Percentiles rank a stretch among this genome's conserved stretches.
phyloP scores from a whole-genome alignment of 2,329 filamentous ascomycete genomes.

The Penicillium sp. region DNA sequence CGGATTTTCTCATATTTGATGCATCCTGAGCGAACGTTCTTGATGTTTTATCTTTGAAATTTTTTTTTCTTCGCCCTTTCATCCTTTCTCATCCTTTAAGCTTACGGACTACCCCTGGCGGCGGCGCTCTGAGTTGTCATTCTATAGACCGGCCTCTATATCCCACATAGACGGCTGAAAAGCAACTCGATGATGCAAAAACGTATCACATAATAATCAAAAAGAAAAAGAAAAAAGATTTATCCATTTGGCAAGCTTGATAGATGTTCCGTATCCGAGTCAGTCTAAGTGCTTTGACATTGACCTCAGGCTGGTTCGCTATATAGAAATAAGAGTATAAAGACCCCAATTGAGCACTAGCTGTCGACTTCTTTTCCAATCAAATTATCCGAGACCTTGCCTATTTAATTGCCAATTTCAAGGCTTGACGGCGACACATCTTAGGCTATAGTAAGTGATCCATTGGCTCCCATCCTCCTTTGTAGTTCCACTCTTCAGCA shows the following conservation, averaged over 20 bases:
- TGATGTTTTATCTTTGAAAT: conserved; percentile 1
- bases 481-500: not conserved
- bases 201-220: conserved; percentile 3
- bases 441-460: conserved; percentile 1
- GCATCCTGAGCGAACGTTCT: conserved; percentile 14
- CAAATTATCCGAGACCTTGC: too few species aligned
- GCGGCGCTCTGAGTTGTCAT: conserved; percentile 19
- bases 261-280: not conserved
- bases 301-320: too few species aligned
- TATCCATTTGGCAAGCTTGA: not conserved
- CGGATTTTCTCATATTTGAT: not conserved
- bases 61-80: conserved; percentile 2
- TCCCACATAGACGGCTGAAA: conserved; percentile 13
- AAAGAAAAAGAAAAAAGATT: not conserved
- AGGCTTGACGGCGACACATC: conserved; percentile 13
- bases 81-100: conserved; percentile 12
- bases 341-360: too few species aligned
- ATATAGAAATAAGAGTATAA: too few species aligned
- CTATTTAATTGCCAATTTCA: too few species aligned
- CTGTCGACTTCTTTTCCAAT: too few species aligned
- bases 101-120: conserved; percentile 24
- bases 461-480: conserved; percentile 10
- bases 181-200: conserved; percentile 6
- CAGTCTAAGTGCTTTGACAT: too few species aligned
- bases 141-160: conserved; percentile 20